Conservation (phyloP, 2,329 filamentous ascomycete species). For the Arachnomyces sp. region DNA sequence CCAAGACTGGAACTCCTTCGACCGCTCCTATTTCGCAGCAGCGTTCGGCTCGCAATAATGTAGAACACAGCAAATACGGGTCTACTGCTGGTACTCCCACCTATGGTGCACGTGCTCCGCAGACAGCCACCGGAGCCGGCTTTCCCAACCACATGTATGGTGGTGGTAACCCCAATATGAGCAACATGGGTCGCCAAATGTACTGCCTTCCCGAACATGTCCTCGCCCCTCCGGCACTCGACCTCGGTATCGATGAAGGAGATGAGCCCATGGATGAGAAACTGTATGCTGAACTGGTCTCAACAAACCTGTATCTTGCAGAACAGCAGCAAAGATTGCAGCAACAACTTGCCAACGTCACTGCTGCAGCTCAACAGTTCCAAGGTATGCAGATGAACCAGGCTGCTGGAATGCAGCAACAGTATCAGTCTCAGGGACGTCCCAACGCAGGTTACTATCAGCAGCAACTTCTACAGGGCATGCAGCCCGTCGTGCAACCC, state of each 20-base stretch:
- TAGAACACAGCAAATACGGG: conserved; percentile 43
- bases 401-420: conserved; percentile 29
- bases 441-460: conserved; percentile 51
- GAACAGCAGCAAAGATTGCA: conserved; percentile 93
- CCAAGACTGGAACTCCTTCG: conserved; percentile 70
- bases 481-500: conserved; percentile 57
- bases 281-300: conserved; percentile 79
- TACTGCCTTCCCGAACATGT: conserved; percentile 78
- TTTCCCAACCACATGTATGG: conserved; percentile 39
- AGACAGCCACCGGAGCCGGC: conserved; percentile 51
- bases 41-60: conserved; percentile 39
- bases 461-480: conserved; percentile 60
- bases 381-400: conserved; percentile 64
- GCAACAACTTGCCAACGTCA: conserved; percentile 80
- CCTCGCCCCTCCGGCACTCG: conserved; percentile 64
- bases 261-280: conserved; percentile 75
- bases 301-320: conserved; percentile 84
- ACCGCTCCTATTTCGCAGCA: conserved; percentile 55
- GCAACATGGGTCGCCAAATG: conserved; percentile 47
- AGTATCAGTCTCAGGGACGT: conserved; percentile 38
- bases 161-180: conserved; percentile 15
- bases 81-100: background rate
- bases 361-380: conserved; percentile 74
- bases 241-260: conserved; percentile 58
- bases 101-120: conserved; percentile 44